Evolutionary conservation across 768 basidiomycete genomes (phyloP).

Genomic region (Thelephora ganbajun): DNA sequence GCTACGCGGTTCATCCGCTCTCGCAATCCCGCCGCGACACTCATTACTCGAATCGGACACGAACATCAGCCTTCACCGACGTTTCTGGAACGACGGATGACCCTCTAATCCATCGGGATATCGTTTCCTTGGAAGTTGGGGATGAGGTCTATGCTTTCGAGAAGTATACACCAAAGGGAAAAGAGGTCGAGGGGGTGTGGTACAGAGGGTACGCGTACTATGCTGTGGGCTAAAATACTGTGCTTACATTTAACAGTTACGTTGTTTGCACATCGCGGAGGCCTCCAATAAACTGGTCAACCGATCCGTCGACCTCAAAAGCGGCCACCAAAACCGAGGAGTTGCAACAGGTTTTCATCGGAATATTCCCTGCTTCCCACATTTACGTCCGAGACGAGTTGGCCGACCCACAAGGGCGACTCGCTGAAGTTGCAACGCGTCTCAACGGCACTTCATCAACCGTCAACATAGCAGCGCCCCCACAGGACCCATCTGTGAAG

Average conservation of each 20-base stretch:
- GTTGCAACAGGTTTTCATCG: conserved; percentile 80
- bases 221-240: neutral
- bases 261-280: conserved; percentile 73
- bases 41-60: conserved; percentile 36
- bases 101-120: conserved; percentile 51
- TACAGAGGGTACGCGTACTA: conserved; percentile 71
- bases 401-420: conserved; percentile 75
- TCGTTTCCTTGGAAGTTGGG: conserved; percentile 83
- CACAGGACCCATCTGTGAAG: conserved; percentile 38
- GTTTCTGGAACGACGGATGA: conserved; percentile 35
- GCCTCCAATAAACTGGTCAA: conserved; percentile 53
- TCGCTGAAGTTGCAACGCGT: conserved; percentile 59
- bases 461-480: conserved; percentile 26
- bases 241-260: conserved; percentile 34
- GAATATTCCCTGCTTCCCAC: conserved; percentile 87
- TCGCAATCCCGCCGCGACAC: conserved; percentile 56
- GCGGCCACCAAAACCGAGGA: conserved; percentile 53
- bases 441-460: conserved; percentile 31
- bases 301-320: conserved; percentile 38
- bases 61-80: conserved; percentile 49
- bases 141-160: conserved; percentile 98
- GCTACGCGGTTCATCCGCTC: conserved; percentile 80
- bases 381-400: conserved; percentile 79
- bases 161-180: conserved; percentile 61
- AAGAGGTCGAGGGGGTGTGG: conserved; percentile 75